Conservation (phyloP, 495 filamentous ascomycete species). For the Patellaria atrata region DNA sequence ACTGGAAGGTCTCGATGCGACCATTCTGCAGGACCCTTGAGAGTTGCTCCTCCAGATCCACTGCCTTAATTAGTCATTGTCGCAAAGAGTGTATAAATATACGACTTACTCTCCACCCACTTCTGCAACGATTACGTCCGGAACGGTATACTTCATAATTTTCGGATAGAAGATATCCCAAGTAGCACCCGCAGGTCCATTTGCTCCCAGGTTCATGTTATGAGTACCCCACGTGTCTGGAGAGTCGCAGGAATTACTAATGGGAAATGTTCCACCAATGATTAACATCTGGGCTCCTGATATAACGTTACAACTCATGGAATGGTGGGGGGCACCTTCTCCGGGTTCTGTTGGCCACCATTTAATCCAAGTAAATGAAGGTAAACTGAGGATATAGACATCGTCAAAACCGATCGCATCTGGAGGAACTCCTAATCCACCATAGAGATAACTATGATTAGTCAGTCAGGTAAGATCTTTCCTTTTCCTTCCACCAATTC, state of each 20-base stretch:
- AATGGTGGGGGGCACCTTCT: conserved; percentile 30
- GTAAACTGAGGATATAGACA: conserved; percentile 41
- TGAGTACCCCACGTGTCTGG: conserved; percentile 28
- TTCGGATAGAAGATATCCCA: conserved; percentile 32
- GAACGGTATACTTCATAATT: conserved; percentile 31
- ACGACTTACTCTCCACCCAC: conserved; percentile 32
- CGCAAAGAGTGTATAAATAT: background rate
- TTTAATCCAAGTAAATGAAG: conserved; percentile 40
- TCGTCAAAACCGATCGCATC: conserved; percentile 36
- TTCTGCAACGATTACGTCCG: conserved; percentile 26
- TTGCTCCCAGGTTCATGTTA: conserved; percentile 32
- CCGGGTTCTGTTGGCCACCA: conserved; percentile 26
- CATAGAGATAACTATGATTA: conserved; percentile 35
- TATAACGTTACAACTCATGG: conserved; percentile 38
- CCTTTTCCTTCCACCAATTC: conserved; percentile 1
- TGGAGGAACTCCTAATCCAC: conserved; percentile 32
- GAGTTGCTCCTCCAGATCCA: conserved; percentile 29
- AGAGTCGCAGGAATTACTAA: conserved; percentile 21
- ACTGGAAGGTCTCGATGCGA: conserved; percentile 21
- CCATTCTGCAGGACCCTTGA: conserved; percentile 22
- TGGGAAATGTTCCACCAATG: conserved; percentile 32
- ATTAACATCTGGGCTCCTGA: conserved; percentile 32
- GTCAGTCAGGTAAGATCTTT: conserved; percentile 1
- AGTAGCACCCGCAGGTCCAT: conserved; percentile 21
- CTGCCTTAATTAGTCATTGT: conserved; percentile 2